A percentile compares a stretch with the other conserved stretches of the same genome.
phyloP scores from a whole-genome alignment of 768 basidiomycete genomes.

The Chiua virens region DNA sequence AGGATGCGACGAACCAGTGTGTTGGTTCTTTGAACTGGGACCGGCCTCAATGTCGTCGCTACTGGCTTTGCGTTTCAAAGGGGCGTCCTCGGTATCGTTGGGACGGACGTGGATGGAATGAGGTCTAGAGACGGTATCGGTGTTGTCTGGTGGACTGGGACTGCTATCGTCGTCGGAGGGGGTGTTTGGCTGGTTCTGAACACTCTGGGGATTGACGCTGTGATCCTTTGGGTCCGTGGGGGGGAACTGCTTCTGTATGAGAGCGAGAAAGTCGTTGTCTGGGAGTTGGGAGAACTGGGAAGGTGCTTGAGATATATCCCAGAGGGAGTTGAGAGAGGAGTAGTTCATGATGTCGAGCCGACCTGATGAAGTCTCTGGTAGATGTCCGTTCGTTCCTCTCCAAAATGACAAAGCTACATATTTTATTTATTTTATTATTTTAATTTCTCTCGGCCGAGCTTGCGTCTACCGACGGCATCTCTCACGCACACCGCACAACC shows the following conservation, averaged over 20 bases:
- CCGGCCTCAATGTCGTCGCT: conserved; percentile 61
- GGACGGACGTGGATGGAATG: conserved; percentile 22
- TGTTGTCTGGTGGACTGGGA: conserved; percentile 66
- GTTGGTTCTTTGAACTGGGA: conserved; percentile 65
- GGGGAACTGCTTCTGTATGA: conserved; percentile 76
- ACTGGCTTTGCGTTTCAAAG: conserved; percentile 77
- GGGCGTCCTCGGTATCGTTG: conserved; percentile 45
- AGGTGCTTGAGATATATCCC: conserved; percentile 63
- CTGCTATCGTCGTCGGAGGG: conserved; percentile 77
- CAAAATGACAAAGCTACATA: conserved; percentile 5
- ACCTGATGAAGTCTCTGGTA: background rate
- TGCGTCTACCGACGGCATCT: conserved; percentile 15
- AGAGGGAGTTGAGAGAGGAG: conserved; percentile 50
- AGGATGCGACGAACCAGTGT: conserved; percentile 48
- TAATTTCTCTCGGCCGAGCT: conserved; percentile 4
- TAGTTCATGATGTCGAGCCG: conserved; percentile 30
- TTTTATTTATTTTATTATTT: conserved; percentile 7
- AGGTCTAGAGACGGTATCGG: conserved; percentile 24
- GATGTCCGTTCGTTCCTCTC: background rate
- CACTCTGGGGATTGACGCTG: conserved; percentile 60
- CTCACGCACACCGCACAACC: background rate
- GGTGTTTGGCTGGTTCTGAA: conserved; percentile 39
- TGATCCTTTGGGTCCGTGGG: conserved; percentile 34
- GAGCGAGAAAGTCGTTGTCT: conserved; percentile 75
- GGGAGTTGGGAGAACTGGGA: conserved; percentile 59